Base-by-base conservation (phyloP, 2,329 filamentous ascomycete genomes). In the Pseudogymnoascus sp. region DNA sequence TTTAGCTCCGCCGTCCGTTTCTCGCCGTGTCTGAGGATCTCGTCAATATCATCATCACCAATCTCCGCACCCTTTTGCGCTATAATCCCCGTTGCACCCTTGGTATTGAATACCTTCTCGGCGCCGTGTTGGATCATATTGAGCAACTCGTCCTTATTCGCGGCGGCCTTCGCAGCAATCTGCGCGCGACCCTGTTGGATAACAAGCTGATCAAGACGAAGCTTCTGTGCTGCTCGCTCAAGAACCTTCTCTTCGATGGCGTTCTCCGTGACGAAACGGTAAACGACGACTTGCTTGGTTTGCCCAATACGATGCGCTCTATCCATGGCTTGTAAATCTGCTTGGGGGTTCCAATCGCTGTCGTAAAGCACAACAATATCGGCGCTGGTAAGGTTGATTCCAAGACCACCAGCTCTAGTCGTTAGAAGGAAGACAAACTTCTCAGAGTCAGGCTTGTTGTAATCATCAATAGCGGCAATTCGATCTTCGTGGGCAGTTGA, bases 121-220 rank as follows among this genome's bases (percentile, higher is more conserved):
- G 95, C 94, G 63, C 94, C 94, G 69, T 99, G 94, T 72, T 99
- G 94, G 69, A 99, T 99, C 94, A 99, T 99, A 64, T 84, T 94
- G 45, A 99, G 78, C 39, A 99, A 82, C 69, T 99, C 94, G 63
- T 97, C 94, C 75, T 99, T 99, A 63, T 91, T 95, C 0, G 92
- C 90, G 6, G 92, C 90, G 56, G 89, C 88, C 77, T 96, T 96
- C 18, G 86, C 87, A 59, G 91, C 90, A 64, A 88, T 88, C 72
- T 97, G 94, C 56, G 92, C 87, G 63, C 94, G 90, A 15, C 94
- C 94, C 77, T 99, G 94, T 70, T 99, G 94, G 68, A 99, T 99
- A 67, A 99, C 94, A 19, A 99, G 81, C 73, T 99, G 94, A 69
- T 99, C 94, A 26, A 99, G 83, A 63, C 94, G 90, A 62, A 99